Evolutionary conservation across 2,329 filamentous ascomycete genomes (phyloP).

Genomic region (Xylariales sp.): DNA sequence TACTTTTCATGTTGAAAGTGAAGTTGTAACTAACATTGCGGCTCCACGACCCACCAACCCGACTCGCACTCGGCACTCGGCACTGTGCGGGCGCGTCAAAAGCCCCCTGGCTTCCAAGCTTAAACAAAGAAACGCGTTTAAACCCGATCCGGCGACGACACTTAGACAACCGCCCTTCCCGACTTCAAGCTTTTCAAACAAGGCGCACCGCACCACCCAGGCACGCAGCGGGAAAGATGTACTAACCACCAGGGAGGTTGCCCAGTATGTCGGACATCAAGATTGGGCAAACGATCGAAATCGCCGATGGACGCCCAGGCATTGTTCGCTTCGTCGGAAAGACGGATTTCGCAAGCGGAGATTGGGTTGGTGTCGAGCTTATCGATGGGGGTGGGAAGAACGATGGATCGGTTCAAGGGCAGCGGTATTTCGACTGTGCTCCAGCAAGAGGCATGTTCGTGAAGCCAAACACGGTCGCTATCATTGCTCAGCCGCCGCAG

Average conservation of each 20-base stretch:
- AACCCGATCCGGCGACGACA: background rate
- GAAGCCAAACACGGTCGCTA: conserved; percentile 62
- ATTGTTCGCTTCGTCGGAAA: conserved; percentile 76
- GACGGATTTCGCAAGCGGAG: conserved; percentile 73
- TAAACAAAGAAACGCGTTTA: conserved; percentile 8
- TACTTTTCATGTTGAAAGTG: too few relatives aligned
- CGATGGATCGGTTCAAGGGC: conserved; percentile 83
- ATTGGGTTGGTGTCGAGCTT: conserved; percentile 88
- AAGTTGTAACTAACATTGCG: too few relatives aligned
- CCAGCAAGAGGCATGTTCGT: conserved; percentile 81
- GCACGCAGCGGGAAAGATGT: too few relatives aligned
- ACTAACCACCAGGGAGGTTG: conserved; percentile 15
- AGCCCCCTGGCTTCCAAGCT: background rate
- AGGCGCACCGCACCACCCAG: too few relatives aligned
- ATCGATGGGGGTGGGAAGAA: conserved; percentile 83
- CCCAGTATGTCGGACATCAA: conserved; percentile 52
- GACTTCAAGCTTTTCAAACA: background rate
- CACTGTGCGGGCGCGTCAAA: conserved; percentile 4
- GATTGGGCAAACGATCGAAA: conserved; percentile 70
- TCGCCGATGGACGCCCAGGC: conserved; percentile 72
- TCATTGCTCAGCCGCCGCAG: conserved; percentile 43
- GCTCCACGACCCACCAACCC: too few relatives aligned
- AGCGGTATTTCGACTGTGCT: conserved; percentile 82
- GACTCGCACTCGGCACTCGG: too few relatives aligned
- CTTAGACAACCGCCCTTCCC: conserved; percentile 1